phyloP scores from a whole-genome alignment of 1,284 basidiomycete genomes.

The Mycena citricolor region DNA sequence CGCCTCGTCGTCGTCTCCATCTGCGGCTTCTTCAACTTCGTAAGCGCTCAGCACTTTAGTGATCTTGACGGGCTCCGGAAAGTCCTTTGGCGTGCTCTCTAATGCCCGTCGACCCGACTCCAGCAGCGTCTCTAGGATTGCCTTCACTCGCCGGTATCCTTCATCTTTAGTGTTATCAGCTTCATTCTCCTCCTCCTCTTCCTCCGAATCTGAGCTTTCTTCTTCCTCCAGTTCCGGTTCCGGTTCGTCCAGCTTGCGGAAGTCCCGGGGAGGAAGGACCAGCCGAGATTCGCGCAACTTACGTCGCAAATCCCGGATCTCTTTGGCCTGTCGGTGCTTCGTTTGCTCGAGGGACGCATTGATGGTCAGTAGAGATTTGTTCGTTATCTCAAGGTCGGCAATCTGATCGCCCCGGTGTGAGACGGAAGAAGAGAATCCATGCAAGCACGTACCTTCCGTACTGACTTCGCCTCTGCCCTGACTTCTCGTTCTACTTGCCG shows the following conservation, averaged over 20 bases:
- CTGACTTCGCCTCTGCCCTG: constrained; percentile 70
- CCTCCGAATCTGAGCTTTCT: constrained; percentile 41
- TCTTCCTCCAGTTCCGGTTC: constrained; percentile 42
- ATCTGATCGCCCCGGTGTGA: constrained; percentile 47
- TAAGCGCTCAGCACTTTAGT: constrained; percentile 72
- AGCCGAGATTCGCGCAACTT: constrained; percentile 76
- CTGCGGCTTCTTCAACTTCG: constrained; percentile 46
- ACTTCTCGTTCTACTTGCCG: constrained; percentile 53
- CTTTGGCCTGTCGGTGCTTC: constrained; percentile 75
- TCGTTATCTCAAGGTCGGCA: constrained; percentile 81
- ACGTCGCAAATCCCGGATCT: constrained; percentile 73
- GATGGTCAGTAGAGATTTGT: constrained; percentile 74
- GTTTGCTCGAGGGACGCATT: constrained; percentile 72
- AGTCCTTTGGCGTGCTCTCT: constrained; percentile 54
- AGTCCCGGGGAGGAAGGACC: constrained; percentile 67
- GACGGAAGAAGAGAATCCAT: constrained; percentile 3
- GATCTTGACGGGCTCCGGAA: constrained; percentile 41
- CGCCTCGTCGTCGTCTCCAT: constrained; percentile 28
- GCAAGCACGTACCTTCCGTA: constrained; percentile 62
- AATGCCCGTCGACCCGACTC: constrained; percentile 61
- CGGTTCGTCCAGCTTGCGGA: constrained; percentile 51
- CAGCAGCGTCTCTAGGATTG: constrained; percentile 63
- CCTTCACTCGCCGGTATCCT: constrained; percentile 56
- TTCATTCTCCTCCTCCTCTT: constrained; percentile 39
- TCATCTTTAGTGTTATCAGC: constrained; percentile 23